Evolutionary conservation across 495 filamentous ascomycete genomes (phyloP).

Genomic region (Podospora anserina): DNA sequence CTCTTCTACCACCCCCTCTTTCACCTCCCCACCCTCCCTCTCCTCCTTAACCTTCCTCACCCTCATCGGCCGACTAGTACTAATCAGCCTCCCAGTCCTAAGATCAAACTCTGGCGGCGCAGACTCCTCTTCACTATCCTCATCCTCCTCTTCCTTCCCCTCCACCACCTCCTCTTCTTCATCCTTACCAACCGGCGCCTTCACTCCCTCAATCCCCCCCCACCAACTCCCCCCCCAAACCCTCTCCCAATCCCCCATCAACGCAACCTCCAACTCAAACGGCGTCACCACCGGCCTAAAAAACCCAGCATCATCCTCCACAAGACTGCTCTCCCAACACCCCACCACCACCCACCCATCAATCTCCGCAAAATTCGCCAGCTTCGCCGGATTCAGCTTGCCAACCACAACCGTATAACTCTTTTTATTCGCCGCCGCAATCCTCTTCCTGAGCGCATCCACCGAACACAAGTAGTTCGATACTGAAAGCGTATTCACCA

Average conservation of each 20-base stretch:
- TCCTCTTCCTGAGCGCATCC: slow-evolving; percentile 63
- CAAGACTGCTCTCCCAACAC: slow-evolving; percentile 92
- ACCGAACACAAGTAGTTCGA: slow-evolving; percentile 83
- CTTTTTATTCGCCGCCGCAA: slow-evolving; percentile 80
- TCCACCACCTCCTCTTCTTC: slow-evolving; percentile 14
- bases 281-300: slow-evolving; percentile 87
- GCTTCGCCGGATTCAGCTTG: slow-evolving; percentile 90
- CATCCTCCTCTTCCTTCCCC: slow-evolving; percentile 18
- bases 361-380: slow-evolving; percentile 93
- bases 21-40: not conserved
- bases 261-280: slow-evolving; percentile 76
- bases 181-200: not conserved
- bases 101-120: slow-evolving; percentile 89
- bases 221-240: slow-evolving; percentile 76
- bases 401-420: slow-evolving; percentile 94
- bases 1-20: slow-evolving; percentile 21
- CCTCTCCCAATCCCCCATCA: slow-evolving; percentile 65
- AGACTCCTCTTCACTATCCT: slow-evolving; percentile 44
- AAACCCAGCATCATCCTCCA: slow-evolving; percentile 75
- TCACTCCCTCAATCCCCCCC: slow-evolving; percentile 64
- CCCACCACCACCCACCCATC: slow-evolving; percentile 97
- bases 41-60: slow-evolving; percentile 12
- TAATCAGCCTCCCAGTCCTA: slow-evolving; percentile 81
- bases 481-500: slow-evolving; percentile 92
- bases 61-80: slow-evolving; percentile 75